These are phyloP conservation scores for Gracilaria caudata DNA, from an alignment of 23 red algal species.

Conservation along the genomic window DNA sequence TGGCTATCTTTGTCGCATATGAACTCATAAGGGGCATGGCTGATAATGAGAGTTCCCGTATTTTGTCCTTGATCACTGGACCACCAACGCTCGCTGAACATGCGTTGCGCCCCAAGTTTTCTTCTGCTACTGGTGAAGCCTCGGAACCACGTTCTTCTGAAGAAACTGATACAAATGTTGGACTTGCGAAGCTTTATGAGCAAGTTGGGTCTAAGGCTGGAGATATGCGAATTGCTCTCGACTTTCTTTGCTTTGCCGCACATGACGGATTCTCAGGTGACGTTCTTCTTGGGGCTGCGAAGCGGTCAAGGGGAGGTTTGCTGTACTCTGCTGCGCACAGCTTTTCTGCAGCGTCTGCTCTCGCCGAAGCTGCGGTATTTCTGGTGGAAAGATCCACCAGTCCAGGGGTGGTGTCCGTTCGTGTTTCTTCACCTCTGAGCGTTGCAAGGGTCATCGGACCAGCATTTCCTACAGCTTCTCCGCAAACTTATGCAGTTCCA, in stretches of 20 bases:
- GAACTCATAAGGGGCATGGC: slow-evolving; percentile 51
- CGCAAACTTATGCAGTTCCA: slow-evolving; percentile 63
- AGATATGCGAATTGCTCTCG: slow-evolving; percentile 53
- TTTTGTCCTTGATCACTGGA: slow-evolving; percentile 58
- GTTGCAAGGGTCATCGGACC: slow-evolving; percentile 58
- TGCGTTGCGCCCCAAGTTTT: background rate
- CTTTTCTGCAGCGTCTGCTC: slow-evolving; percentile 48
- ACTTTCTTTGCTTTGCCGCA: slow-evolving; percentile 64
- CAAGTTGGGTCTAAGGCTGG: slow-evolving; percentile 55
- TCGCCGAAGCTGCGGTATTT: slow-evolving; percentile 64
- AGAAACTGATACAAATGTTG: background rate
- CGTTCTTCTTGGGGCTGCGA: slow-evolving; percentile 50
- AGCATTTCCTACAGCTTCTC: slow-evolving; percentile 54
- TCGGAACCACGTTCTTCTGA: background rate
- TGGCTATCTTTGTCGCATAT: slow-evolving; percentile 53
- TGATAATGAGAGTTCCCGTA: slow-evolving; percentile 44
- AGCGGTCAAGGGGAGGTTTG: slow-evolving; percentile 53
- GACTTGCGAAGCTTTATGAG: slow-evolving; percentile 39
- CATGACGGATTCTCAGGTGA: slow-evolving; percentile 37
- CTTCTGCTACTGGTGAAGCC: background rate
- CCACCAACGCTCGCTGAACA: slow-evolving; percentile 40
- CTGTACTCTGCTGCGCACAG: slow-evolving; percentile 50
- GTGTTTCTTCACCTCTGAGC: slow-evolving; percentile 55
- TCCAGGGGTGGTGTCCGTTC: slow-evolving; percentile 41
- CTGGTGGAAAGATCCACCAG: slow-evolving; percentile 44